Evolutionary conservation across 2,329 filamentous ascomycete species (phyloP), one percentile per base, ranked within the genome.

Genomic region (Fonsecaea erecta): DNA sequence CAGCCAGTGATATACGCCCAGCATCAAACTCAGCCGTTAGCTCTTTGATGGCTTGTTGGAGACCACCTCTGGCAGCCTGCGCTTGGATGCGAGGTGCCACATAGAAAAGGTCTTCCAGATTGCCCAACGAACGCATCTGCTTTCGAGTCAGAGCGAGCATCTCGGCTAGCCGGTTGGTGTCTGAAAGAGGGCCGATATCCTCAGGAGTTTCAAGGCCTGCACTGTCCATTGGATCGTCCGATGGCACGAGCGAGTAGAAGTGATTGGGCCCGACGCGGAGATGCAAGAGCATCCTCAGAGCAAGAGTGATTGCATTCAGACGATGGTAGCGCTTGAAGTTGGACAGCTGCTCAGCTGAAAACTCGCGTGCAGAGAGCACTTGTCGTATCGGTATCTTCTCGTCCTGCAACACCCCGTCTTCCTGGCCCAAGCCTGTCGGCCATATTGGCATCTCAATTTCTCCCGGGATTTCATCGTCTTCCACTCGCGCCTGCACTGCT

Each of bases 251-350:
- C 21, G 55, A 60, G 26, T 66, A 68, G 56, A 61, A 68, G 14
- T 61, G 63, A 21, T 54, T 68, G 26, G 62, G 57, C n/a, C 62
- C 63, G n/a, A 66, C 54, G 12, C 60, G 66, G 35, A 68, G 57
- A 52, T 70, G 68, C 26, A 66, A 52, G n/a, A 70, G 64, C 58
- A 70, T 54, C 40, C 64, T 62, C 11, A 68, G 40, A 32, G 68
- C 66, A 7, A 68, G 55, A 35, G 62, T 64, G 58, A 64, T 65
- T 6, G 68, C 68, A n/a, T 68, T 63, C 18, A 70, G 64, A 18
- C 66, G 57, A 53, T 70, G 66, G 43, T 66, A 68, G 5, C 64
- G 52, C 9, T 60, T 51, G 24, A 60, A 64, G 24, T 60, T 63
- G n/a, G 64, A 59, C 28, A 69, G 54, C 18, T 65, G 61, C 24